Base-by-base conservation (phyloP, 306 rosid species). In the Acacia melanoxylon region DNA sequence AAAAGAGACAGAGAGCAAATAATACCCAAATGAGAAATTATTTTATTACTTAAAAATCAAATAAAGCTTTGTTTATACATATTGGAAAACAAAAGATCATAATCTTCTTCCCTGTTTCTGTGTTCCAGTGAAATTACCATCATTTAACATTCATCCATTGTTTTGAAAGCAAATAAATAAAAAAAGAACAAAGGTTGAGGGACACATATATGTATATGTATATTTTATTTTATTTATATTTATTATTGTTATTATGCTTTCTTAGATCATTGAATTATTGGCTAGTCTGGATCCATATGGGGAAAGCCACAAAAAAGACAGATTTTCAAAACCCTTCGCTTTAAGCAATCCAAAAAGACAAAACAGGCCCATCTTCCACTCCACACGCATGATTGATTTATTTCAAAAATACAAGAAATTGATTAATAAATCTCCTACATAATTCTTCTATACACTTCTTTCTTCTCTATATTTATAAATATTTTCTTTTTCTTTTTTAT, bases 1-100 rank as follows among this genome's bases (percentile, higher is more conserved):
- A n/a, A 10, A 22, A 78, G 58, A 75, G 37, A 75, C 81, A 70
- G 72, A 74, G 75, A 74, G 22, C 83, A 85, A 85, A 85, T 87
- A 91, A 86, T 89, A 78, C 90, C 90, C 87, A 86, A 84, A 87
- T 40, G 42, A 72, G 42, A 78, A 10, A 84, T 74, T 68, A 66
- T 62, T 65, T 54, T 48, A 74, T 33, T 79, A 29, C 68, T 65
- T 41, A 63, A 75, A 52, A 78, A 82, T 56, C 37, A 46, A 79
- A 54, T 68, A 40, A 82, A 71, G 75, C 61, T 79, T 65, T 13
- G 27, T 27, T n/a, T 59, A 24, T 29, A 68, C 10, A 37, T 82
- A 59, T 40, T 78, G 74, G 51, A 45, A 79, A 76, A 81, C 65
- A 74, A 76, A 45, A 45, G 61, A 85, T 85, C 45, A 83, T 81